phyloP scores from a whole-genome alignment of 805 yeast species.

The Schwanniomyces vanrijiae region DNA sequence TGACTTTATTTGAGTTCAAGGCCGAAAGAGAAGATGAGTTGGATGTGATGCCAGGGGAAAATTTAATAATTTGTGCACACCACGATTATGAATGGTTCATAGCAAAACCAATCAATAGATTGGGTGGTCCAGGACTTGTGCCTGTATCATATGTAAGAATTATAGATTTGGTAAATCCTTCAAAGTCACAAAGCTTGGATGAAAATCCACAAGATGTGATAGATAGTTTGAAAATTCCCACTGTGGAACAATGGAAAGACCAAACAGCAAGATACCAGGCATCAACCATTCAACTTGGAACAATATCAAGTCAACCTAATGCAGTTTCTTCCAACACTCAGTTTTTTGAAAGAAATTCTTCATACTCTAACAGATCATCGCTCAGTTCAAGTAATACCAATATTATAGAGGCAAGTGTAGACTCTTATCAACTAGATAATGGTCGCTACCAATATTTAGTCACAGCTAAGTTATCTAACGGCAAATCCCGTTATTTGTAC shows the following conservation, averaged over 20 bases:
- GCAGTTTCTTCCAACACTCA: slow-evolving; percentile 37
- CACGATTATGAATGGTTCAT: slow-evolving; percentile 97
- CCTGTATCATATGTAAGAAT: slow-evolving; percentile 89
- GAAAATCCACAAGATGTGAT: slow-evolving; percentile 54
- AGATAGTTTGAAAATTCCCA: slow-evolving; percentile 70
- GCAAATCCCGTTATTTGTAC: slow-evolving; percentile 69
- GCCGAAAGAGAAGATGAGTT: slow-evolving; percentile 87
- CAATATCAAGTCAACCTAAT: slow-evolving; percentile 30
- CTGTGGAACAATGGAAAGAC: slow-evolving; percentile 94
- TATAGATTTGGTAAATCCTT: slow-evolving; percentile 61
- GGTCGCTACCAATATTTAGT: slow-evolving; percentile 90
- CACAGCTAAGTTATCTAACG: slow-evolving; percentile 63
- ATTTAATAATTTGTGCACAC: slow-evolving; percentile 91
- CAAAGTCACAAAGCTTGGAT: slow-evolving; percentile 35
- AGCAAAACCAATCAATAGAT: slow-evolving; percentile 90
- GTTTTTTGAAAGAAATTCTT: slow-evolving; percentile 25
- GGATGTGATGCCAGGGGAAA: slow-evolving; percentile 81
- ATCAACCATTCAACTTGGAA: slow-evolving; percentile 72
- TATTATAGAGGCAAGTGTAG: slow-evolving; percentile 70
- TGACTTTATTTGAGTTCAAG: slow-evolving; percentile 79
- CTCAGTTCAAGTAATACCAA: slow-evolving; percentile 30
- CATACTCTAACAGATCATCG: slow-evolving; percentile 28
- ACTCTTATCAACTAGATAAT: slow-evolving; percentile 73
- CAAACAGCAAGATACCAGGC: slow-evolving; percentile 92
- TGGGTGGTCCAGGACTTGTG: slow-evolving; percentile 96